Conservation (phyloP, 208 protist genomes). For the Leishmania tropica region DNA sequence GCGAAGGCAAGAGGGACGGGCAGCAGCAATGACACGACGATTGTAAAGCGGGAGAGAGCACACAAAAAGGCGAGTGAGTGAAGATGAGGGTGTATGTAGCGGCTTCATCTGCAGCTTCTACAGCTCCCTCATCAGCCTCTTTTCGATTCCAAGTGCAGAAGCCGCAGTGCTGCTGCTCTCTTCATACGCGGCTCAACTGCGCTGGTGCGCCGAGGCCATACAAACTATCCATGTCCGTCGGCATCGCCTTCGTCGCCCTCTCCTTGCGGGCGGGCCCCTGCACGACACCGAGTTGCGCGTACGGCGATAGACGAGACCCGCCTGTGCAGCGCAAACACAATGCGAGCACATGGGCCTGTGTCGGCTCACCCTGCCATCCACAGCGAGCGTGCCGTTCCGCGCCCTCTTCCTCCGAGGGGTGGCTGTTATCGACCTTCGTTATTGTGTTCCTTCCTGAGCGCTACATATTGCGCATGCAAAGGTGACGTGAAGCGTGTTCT, state of each 20-base stretch:
- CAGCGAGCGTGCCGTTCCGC: background rate
- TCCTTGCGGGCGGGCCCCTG: background rate
- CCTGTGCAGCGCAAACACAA: background rate
- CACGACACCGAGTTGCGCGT: background rate
- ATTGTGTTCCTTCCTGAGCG: background rate
- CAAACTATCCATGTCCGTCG: too few species aligned
- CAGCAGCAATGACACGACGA: background rate
- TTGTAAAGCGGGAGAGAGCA: background rate
- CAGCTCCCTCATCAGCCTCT: background rate
- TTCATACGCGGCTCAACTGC: background rate
- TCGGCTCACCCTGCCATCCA: background rate
- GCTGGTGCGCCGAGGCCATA: background rate
- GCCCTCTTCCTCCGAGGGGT: background rate
- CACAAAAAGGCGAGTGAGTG: background rate
- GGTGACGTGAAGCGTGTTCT: background rate
- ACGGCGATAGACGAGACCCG: background rate
- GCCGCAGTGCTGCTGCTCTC: background rate
- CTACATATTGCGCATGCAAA: background rate
- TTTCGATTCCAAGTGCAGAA: background rate
- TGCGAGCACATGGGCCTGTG: background rate
- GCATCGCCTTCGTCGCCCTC: background rate
- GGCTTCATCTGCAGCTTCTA: background rate
- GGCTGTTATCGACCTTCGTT: background rate
- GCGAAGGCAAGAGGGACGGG: background rate
- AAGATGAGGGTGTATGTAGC: background rate